Evolutionary conservation across 331 rosid species (phyloP), one percentile per base, ranked within the genome.

Genomic region (Prunus yedoensis): DNA sequence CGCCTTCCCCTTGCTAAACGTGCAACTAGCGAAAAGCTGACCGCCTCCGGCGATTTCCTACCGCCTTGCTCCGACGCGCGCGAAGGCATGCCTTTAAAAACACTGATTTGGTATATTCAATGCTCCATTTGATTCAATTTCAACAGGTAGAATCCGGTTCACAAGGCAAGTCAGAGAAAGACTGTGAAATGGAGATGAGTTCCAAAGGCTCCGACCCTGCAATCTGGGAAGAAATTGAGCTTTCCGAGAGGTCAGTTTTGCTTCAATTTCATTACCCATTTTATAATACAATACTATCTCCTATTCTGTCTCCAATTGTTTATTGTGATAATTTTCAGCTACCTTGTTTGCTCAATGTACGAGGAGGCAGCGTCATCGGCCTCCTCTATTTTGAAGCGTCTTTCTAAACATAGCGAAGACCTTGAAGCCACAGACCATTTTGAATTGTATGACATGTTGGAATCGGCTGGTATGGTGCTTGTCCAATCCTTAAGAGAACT

Each of bases 381-480:
- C 85, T 86, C 89, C 46, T 88, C 97, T 8, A 76, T 87, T 75
- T 74, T 91, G 79, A 87, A 86, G 79, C 85, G 76, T n/a, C 76
- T 91, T 30, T 65, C 59, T 43, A 43, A 45, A 3, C 50, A 21
- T 3, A 52, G 20, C 18, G 15, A 14, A 66, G 62, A 20, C 10
- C 13, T 23, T 65, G 70, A 80, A 72, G 72, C 13, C 13, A 61
- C 51, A 17, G 79, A 72, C 61, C 83, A 68, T 62, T 54, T 30
- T 73, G 81, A 66, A 54, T n/a, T 80, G 35, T 70, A 68, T 65
- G 98, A 90, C 69, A 77, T 90, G 89, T 68, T 85, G 82, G 92
- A 91, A 76, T 89, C 89, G n/a, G 69, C 83, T 65, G 88, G 85
- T 11, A 94, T 94, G 96, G 98, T 90, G 20, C 82, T 91, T 35